Base-by-base conservation (phyloP, 345 rosid genomes). In the Citrus medica region DNA sequence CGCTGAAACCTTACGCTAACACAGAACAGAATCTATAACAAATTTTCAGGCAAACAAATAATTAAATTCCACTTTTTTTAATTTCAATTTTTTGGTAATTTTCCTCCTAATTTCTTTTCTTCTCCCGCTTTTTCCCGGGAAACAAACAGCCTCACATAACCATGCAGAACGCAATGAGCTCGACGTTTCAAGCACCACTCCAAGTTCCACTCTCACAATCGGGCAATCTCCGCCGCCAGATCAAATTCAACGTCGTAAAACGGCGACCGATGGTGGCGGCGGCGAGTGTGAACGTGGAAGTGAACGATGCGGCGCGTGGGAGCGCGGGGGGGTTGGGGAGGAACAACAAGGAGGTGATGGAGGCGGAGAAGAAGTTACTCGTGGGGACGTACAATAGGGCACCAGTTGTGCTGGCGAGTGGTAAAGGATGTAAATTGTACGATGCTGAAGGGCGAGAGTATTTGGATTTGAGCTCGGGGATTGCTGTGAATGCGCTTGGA, bases 401-500 rank as follows among this genome's bases (percentile, higher is more conserved):
- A 46, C 98, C 98, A 0, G 58, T 93, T 37, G 98, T 93, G 79
- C 81, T 93, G 3, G 78, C 84, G 37, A 82, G 90, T 68, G 98
- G 97, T 17, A 88, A 86, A 55, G 93, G 97, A 24, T 93, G 98
- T 82, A 93, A 90, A 80, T 87, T 95, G 89, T 87, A 83, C 12
- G 98, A 95, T 71, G 83, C 83, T 2, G 95, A 93, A 69, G 97
- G 97, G 56, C 82, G 84, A 74, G 97, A 93, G 87, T 93, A 89
- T 82, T 79, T 95, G 84, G 98, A 95, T 76, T 77, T 90, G 82
- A 83, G 90, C 5, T 75, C 98, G 17, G 97, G 98, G 32, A 93
- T 95, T 37, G 98, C 98, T 4, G 98, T 95, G 60, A 92, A 93
- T 77, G 91, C 92, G 2, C 86, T 95, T 53, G 97, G 98, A 4